phyloP scores from a whole-genome alignment of 2,329 filamentous ascomycete genomes.

The Arthroderma sp. region DNA sequence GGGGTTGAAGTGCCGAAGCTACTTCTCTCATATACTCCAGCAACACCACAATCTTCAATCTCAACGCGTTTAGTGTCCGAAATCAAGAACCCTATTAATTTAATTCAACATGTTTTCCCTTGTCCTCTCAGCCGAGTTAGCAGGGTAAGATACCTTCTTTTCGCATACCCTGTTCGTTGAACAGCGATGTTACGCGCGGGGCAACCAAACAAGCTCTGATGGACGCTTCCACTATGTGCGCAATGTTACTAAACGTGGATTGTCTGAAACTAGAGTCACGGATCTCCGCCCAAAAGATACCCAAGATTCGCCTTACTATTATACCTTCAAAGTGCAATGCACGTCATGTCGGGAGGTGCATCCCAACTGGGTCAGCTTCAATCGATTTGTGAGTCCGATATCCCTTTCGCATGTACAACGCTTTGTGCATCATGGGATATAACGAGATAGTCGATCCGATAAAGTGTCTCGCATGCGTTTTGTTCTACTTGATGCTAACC shows the following conservation, averaged over 20 bases:
- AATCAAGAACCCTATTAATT: neutral
- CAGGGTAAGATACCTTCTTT: constrained; percentile 16
- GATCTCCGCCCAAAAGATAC: constrained; percentile 77
- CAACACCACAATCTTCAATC: no score
- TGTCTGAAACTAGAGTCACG: constrained; percentile 54
- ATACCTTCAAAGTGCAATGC: constrained; percentile 96
- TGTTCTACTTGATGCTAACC: neutral
- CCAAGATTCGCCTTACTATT: constrained; percentile 74
- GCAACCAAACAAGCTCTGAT: neutral
- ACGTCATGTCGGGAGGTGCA: constrained; percentile 92
- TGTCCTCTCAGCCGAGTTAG: constrained; percentile 24
- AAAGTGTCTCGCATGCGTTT: no score
- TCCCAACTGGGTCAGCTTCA: constrained; percentile 73
- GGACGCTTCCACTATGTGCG: neutral
- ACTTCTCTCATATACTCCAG: no score
- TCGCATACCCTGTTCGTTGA: neutral
- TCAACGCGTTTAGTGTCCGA: neutral
- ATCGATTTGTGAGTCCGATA: constrained; percentile 58
- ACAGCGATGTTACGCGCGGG: neutral
- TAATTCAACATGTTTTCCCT: constrained; percentile 26
- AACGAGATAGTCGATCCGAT: neutral
- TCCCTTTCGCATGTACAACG: neutral
- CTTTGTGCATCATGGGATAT: no score
- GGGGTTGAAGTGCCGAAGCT: no score
- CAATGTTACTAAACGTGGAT: neutral